Evolutionary conservation across 495 filamentous ascomycete genomes (phyloP), one percentile per base, ranked within the genome.

Genomic region (Penicillium lividum): DNA sequence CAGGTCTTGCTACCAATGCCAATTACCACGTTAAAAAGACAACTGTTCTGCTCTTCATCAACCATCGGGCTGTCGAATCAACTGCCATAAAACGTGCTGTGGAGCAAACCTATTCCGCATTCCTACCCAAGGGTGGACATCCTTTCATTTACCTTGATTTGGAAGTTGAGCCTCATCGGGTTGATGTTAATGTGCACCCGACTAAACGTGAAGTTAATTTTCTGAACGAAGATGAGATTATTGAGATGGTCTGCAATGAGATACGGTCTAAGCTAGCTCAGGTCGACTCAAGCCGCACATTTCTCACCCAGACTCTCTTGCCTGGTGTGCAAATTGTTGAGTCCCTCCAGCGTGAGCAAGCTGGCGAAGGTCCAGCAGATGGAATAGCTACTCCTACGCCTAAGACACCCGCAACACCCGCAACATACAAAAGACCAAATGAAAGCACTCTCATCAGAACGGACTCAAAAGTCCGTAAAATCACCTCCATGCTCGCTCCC

Each of bases 181-280:
- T 99, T 3, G 95, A 99, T 71, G 95, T 99, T 66, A 99, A 99
- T 65, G 87, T 99, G 0, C 95, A 99, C 69, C 95, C 95, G 5
- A 98, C 95, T 3, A 99, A 99, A 69, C 83, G 93, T 51, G 95
- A 99, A 70, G 95, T 99, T 30, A 96, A 98, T 68, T 98, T 99
- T 68, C 81, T 99, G 4, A 96, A 98, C 60, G 95, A 99, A 68
- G 95, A 98, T 63, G 94, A 98, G 62, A 96, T 98, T 53, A 89
- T 96, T 58, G 91, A 96, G 65, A 84, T 81, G 47, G 87, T 99
- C 30, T 96, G 92, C 74, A 82, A 86, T 58, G 86, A 90, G 51
- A 87, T 98, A 50, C 84, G 90, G 46, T 79, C 84, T 11, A 89
- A 90, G 57, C 80, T 99, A 5, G 87, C 90, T 3, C 87, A 90